Conservation (phyloP, 176 grass and related monocot species). For the Oryza punctata region DNA sequence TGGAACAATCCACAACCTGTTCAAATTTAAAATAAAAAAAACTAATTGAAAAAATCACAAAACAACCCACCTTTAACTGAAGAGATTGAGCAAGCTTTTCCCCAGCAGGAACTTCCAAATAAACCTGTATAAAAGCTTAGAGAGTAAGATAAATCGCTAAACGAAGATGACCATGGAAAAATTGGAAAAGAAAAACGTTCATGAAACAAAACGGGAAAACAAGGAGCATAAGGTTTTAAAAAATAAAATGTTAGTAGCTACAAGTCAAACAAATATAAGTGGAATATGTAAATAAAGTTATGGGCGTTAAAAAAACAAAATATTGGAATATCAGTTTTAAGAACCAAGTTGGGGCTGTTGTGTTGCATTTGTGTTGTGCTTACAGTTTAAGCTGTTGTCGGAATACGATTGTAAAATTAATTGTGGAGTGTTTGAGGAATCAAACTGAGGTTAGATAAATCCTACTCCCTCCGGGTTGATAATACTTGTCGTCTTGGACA, state of each 20-base stretch:
- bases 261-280: neutral
- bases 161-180: neutral
- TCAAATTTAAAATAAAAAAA: neutral
- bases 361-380: neutral
- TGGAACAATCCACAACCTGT: neutral
- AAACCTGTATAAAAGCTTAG: conserved; percentile 47
- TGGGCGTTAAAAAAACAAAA: neutral
- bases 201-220: conserved; percentile 1
- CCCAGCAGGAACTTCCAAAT: conserved; percentile 62
- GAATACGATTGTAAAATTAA: neutral
- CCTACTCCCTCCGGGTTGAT: neutral
- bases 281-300: neutral
- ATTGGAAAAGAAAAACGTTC: neutral
- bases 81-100: conserved; percentile 73
- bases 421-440: neutral
- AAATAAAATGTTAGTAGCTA: too few relatives aligned
- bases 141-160: conserved; percentile 32
- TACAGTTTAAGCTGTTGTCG: neutral
- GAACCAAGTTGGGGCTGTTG: neutral
- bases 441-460: neutral
- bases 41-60: conserved; percentile 3
- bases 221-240: too few relatives aligned
- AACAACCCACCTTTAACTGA: conserved; percentile 54
- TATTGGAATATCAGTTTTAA: neutral
- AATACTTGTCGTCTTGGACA: too few relatives aligned